Evolutionary conservation across 2,329 filamentous ascomycete genomes (phyloP), one percentile per base, ranked within the genome.

Genomic region (Cyclaneusma minus): DNA sequence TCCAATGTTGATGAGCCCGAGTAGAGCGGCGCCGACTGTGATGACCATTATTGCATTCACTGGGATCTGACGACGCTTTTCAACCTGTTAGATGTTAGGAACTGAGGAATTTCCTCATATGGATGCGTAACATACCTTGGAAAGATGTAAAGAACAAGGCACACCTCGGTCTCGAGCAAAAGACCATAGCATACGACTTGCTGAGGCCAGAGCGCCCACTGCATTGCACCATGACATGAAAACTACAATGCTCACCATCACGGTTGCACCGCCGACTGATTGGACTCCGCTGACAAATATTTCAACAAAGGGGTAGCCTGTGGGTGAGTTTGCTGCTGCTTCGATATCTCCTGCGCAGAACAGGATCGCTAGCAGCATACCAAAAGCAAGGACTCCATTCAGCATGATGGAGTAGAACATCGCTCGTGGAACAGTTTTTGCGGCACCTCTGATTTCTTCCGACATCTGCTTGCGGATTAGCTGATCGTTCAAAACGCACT

Each of bases 31-130:
- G 15, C 79, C 55, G 3, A 51, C 60, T 66, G 75, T 76, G 41
- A 63, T 68, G 29, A 79, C 62, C 65, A 79, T 71, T 72, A 79
- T 78, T 35, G 70, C 71, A 45, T 79, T 78, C 29, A 79, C 40
- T 0, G 74, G 74, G 3, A 79, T 61, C 34, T 76, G 71, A 1
- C 77, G 56, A 31, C 56, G 65, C 24, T 50, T 50, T 55, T 78
- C 65, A 38, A 80, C 64, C 34, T 60, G 46, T 43, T 64, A n/a
- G n/a, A n/a, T n/a, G n/a, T n/a, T n/a, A n/a, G n/a, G n/a, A n/a
- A n/a, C n/a, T n/a, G n/a, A n/a, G n/a, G n/a, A n/a, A n/a, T n/a
- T n/a, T 65, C 69, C 72, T 78, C 52, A 47, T 54, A 30, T 54
- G 51, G 30, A n/a, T n/a, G n/a, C n/a, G n/a, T n/a, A n/a, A n/a